Evolutionary conservation across 108 stramenopile species (phyloP), one percentile per base, ranked within the genome.

Genomic region (Cyclotella choctawhatcheeana): DNA sequence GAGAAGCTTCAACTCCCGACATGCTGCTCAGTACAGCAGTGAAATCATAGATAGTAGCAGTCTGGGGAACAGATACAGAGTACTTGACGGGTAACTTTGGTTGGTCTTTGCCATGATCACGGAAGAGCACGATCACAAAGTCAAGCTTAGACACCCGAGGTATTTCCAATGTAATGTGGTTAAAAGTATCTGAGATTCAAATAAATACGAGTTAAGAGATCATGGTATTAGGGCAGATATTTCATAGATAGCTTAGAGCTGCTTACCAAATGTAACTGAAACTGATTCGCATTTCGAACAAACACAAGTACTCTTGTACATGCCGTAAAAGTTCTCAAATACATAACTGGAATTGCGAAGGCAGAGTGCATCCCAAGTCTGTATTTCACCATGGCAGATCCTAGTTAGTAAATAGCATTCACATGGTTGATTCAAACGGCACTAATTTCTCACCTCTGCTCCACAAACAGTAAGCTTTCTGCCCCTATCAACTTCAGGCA

Each of bases 191-290:
- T 70, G 25, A 14, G 24, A n/a, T 6, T 45, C 27, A 17, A 17
- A 17, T 20, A 29, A 12, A 13, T 17, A 5, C 4, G 69, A 22
- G n/a, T 60, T 25, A 22, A 32, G 53, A 40, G 52, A 24, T 26
- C 25, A 21, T 26, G 27, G 22, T 24, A 27, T 13, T 17, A 64
- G 4, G 8, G 4, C 18, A 21, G 8, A 52, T n/a, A 33, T 32
- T 25, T 33, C 30, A 13, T 5, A 54, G 5, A 13, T 3, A 54
- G 12, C 5, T 5, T 44, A 30, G 32, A 25, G 26, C 10, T 20
- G 16, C 74, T 69, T 69, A 81, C 97, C 98, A 76, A 97, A 99
- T 7, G 93, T 92, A 8, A 97, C 89, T 20, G 91, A 91, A 5
- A 95, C 85, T 53, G 83, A 60, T 16, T 89, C 69, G 72, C 97